Percentiles rank a stretch among this genome's conserved stretches.
phyloP scores from a whole-genome alignment of 2,329 filamentous ascomycete species.

The Didymella segeticola region DNA sequence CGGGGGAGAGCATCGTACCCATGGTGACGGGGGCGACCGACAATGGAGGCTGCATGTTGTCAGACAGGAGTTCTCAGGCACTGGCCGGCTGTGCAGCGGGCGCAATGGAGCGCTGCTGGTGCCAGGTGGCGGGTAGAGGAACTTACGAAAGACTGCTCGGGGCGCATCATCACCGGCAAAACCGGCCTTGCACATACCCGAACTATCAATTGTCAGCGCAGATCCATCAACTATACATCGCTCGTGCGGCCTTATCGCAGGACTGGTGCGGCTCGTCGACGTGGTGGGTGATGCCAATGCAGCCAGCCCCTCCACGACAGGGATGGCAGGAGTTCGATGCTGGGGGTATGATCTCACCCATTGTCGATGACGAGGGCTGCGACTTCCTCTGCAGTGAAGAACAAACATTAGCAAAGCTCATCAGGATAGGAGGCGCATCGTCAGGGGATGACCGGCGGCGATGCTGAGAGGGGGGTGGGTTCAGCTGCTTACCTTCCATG shows the following conservation, averaged over 20 bases:
- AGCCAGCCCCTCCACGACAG: slow-evolving; percentile 48
- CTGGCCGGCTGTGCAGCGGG: slow-evolving; percentile 19
- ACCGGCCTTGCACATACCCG: slow-evolving; percentile 99
- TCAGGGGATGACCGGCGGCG: slow-evolving; percentile 25
- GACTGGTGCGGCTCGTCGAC: slow-evolving; percentile 28
- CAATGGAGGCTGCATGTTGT: slow-evolving; percentile 82
- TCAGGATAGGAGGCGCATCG: slow-evolving; percentile 36
- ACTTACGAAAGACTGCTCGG: slow-evolving; percentile 99
- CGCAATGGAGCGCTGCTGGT: slow-evolving; percentile 19
- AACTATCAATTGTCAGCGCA: slow-evolving; percentile 67
- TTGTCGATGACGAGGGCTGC: slow-evolving; percentile 99
- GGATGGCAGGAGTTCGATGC: slow-evolving; percentile 44
- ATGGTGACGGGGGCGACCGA: slow-evolving; percentile 99
- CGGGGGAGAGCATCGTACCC: slow-evolving; percentile 71
- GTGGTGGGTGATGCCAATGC: slow-evolving; percentile 34
- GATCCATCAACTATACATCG: slow-evolving; percentile 30
- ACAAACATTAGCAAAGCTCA: slow-evolving; percentile 46
- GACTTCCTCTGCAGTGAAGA: slow-evolving; percentile 84
- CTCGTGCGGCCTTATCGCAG: slow-evolving; percentile 34
- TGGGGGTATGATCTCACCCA: slow-evolving; percentile 79
- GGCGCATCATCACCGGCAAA: slow-evolving; percentile 99
- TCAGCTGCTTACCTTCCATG: slow-evolving; percentile 71
- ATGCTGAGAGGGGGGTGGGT: slow-evolving; percentile 26
- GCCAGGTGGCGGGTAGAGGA: slow-evolving; percentile 16
- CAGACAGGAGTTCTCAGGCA: slow-evolving; percentile 20